Conservation (phyloP, 2,329 filamentous ascomycete genomes). For the Graphiopsis chlorocephala region DNA sequence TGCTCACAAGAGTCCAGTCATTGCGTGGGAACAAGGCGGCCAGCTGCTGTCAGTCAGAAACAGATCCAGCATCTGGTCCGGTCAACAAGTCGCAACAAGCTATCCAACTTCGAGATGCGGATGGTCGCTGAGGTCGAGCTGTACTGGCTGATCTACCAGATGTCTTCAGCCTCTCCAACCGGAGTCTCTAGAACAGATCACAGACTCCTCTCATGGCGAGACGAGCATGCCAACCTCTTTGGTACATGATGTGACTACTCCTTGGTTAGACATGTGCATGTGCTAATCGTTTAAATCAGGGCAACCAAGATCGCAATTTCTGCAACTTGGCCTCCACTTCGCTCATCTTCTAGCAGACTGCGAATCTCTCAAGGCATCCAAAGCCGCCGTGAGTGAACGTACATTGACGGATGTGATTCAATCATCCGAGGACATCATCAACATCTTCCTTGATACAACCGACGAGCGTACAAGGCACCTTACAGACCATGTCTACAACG, state of each 20-base stretch:
- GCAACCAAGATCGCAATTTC: slow-evolving; percentile 45
- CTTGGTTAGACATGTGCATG: not conserved
- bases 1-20: slow-evolving; percentile 46
- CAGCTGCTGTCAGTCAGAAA: slow-evolving; percentile 37
- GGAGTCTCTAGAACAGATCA: slow-evolving; percentile 34
- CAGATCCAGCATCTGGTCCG: slow-evolving; percentile 38
- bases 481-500: slow-evolving; percentile 49
- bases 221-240: not conserved
- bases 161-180: slow-evolving; percentile 32
- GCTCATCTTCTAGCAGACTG: slow-evolving; percentile 45
- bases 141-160: slow-evolving; percentile 47
- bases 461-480: slow-evolving; percentile 46
- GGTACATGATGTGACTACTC: not conserved
- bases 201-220: not conserved
- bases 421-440: slow-evolving; percentile 41
- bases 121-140: slow-evolving; percentile 48
- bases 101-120: slow-evolving; percentile 45
- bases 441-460: slow-evolving; percentile 43
- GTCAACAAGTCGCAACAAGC: slow-evolving; percentile 31
- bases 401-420: slow-evolving; percentile 41
- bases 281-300: slow-evolving; percentile 32
- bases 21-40: slow-evolving; percentile 45
- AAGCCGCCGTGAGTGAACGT: not conserved
- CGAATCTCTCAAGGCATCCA: slow-evolving; percentile 35
- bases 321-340: slow-evolving; percentile 48